These are phyloP conservation scores for Ascochyta rabiei DNA, from an alignment of 2,329 filamentous ascomycete genomes.

Conservation along the genomic window DNA sequence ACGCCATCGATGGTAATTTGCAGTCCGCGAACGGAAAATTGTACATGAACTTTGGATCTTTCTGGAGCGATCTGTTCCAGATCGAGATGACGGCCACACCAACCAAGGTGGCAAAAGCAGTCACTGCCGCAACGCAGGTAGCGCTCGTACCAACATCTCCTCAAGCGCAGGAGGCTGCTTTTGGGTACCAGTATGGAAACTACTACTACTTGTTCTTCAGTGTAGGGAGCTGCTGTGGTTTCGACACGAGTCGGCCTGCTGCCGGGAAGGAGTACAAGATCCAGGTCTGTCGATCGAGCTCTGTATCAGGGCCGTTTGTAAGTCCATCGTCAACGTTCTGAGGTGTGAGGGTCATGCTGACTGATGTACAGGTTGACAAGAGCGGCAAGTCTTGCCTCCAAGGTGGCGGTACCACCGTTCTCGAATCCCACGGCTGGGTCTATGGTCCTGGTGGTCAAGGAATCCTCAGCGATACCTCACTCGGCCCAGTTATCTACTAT, in stretches of 20 bases:
- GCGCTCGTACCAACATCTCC: constrained; percentile 57
- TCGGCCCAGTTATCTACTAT: constrained; percentile 45
- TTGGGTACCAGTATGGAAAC: constrained; percentile 58
- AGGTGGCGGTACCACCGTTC: constrained; percentile 63
- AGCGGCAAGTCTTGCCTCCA: constrained; percentile 57
- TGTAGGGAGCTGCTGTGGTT: constrained; percentile 65
- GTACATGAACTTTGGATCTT: constrained; percentile 67
- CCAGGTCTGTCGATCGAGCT: constrained; percentile 62
- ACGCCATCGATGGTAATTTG: constrained; percentile 57
- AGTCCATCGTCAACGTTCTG: neutral
- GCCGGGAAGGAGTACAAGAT: constrained; percentile 67
- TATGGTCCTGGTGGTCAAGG: constrained; percentile 69
- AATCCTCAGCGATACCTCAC: constrained; percentile 54
- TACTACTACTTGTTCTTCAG: constrained; percentile 70
- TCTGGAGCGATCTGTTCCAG: constrained; percentile 70
- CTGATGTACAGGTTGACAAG: constrained; percentile 52
- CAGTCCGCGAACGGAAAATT: constrained; percentile 50
- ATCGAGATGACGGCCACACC: constrained; percentile 53
- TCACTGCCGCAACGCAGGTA: constrained; percentile 51
- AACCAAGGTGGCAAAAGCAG: constrained; percentile 37
- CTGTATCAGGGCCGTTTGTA: constrained; percentile 58
- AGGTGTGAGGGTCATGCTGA: neutral
- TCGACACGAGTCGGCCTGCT: constrained; percentile 57
- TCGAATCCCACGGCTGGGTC: constrained; percentile 62
- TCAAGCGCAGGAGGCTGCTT: constrained; percentile 62